Base-by-base conservation (phyloP, 305 asterid species). In the Fraxinus sp. region DNA sequence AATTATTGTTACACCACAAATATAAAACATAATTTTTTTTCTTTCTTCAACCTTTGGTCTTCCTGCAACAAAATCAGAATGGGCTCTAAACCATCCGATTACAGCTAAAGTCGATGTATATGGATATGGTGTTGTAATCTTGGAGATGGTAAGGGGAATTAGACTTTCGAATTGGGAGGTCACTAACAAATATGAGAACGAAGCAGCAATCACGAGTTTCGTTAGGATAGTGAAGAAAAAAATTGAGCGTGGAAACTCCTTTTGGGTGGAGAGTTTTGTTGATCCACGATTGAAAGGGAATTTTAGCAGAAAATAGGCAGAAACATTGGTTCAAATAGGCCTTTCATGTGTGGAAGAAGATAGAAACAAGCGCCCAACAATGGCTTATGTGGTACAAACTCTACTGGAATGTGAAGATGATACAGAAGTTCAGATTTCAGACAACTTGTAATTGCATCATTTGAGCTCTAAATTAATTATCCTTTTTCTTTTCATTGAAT, bases 281-380 rank as follows among this genome's bases (percentile, higher is more conserved):
- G 88, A 87, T 83, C 66, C 85, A 55, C 80, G 89, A 82, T 71
- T 88, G 66, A 64, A 84, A 26, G 89, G 87, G 37, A 66, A 77
- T 7, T 86, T 79, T 32, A 24, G 76, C 75, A 71, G 80, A 80
- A 84, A 87, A 0, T 20, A 86, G 28, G 87, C 85, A 2, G 81
- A 32, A 0, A 70, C 73, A 59, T 13, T 88, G 70, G 62, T 88
- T 1, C 43, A 75, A 72, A 82, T 88, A 37, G 86, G 89, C 7
- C 3, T 84, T 39, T 77, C 84, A 9, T 88, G 89, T 39, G 81
- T 86, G 14, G 88, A 88, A 26, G 88, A 88, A 28, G 88, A 84
- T 22, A 79, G 86, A 82, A 85, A 76, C 30, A 75, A 43, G 41
- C 79, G 88, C 52, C 89, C 91, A 2, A 86, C 86, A 10, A 88